phyloP scores from a whole-genome alignment of 768 basidiomycete species.

The Tulasnella calospora region DNA sequence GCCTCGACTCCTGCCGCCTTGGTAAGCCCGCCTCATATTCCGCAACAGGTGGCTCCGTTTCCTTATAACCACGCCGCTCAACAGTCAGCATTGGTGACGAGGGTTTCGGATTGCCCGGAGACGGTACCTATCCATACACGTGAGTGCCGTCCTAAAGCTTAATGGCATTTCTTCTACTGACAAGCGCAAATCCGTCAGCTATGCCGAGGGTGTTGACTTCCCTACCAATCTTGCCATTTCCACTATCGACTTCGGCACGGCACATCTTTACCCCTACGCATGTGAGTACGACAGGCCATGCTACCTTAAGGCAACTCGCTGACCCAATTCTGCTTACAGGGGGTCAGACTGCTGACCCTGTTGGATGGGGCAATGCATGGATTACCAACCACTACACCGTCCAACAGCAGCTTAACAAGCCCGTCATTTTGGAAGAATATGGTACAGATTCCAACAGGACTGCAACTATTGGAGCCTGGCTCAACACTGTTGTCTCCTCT shows the following conservation, averaged over 20 bases:
- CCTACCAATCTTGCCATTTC: conserved; percentile 47
- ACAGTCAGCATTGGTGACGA: conserved; percentile 55
- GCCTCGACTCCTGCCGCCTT: conserved; percentile 57
- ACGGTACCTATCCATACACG: conserved; percentile 54
- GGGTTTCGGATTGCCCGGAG: conserved; percentile 52
- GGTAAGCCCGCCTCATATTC: conserved; percentile 28
- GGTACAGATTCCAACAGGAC: conserved; percentile 50
- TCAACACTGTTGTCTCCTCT: conserved; percentile 17
- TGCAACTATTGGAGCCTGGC: conserved; percentile 51
- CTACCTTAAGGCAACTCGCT: neutral
- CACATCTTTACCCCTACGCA: conserved; percentile 40
- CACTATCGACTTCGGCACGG: conserved; percentile 62
- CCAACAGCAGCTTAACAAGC: conserved; percentile 51
- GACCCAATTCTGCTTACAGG: neutral
- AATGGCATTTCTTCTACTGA: neutral
- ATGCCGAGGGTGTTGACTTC: conserved; percentile 55
- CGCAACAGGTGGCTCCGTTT: no score
- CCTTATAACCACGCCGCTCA: neutral
- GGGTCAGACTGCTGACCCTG: conserved; percentile 7
- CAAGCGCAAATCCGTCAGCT: neutral
- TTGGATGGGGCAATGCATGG: conserved; percentile 44
- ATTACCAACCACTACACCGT: conserved; percentile 56
- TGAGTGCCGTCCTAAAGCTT: conserved; percentile 33
- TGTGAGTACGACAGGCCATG: conserved; percentile 37
- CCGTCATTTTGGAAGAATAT: conserved; percentile 60